These are phyloP conservation scores for Chrysoporthe cubensis DNA, from an alignment of 2,329 filamentous ascomycete genomes.

Conservation along the genomic window DNA sequence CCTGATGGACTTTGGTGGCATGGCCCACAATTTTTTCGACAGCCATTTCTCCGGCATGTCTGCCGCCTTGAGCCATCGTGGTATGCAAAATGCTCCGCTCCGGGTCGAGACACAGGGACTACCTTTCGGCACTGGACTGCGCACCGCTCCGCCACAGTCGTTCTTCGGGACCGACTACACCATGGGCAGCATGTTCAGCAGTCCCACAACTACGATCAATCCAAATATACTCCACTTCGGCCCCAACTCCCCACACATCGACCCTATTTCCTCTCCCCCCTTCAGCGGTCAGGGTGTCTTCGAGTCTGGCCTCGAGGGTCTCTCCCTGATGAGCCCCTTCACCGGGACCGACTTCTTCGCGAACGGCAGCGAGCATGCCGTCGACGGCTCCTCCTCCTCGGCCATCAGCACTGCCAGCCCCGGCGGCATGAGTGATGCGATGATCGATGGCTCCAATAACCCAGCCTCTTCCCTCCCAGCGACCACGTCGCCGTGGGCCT, in stretches of 20 bases:
- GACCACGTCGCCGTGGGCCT: slow-evolving; percentile 68
- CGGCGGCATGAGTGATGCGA: slow-evolving; percentile 86
- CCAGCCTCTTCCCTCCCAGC: slow-evolving; percentile 55
- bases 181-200: slow-evolving; percentile 71
- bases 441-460: slow-evolving; percentile 81
- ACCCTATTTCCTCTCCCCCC: slow-evolving; percentile 60
- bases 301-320: slow-evolving; percentile 23
- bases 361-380: slow-evolving; percentile 73
- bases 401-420: slow-evolving; percentile 95
- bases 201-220: slow-evolving; percentile 61
- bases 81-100: slow-evolving; percentile 69
- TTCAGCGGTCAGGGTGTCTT: slow-evolving; percentile 47
- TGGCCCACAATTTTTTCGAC: slow-evolving; percentile 58
- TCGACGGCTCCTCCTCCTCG: slow-evolving; percentile 93
- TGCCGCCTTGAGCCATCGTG: slow-evolving; percentile 66
- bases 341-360: slow-evolving; percentile 62
- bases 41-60: slow-evolving; percentile 71
- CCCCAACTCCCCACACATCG: slow-evolving; percentile 69
- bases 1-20: slow-evolving; percentile 65
- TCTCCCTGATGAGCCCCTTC: slow-evolving; percentile 62
- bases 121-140: slow-evolving; percentile 69
- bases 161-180: slow-evolving; percentile 71
- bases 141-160: slow-evolving; percentile 73
- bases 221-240: slow-evolving; percentile 81
- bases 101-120: slow-evolving; percentile 81